Percentiles rank a stretch among this genome's conserved stretches.
Evolutionary conservation across 192 early-diverging fungal genomes (phyloP).

Genomic region (Rhizophagus prolifer): DNA sequence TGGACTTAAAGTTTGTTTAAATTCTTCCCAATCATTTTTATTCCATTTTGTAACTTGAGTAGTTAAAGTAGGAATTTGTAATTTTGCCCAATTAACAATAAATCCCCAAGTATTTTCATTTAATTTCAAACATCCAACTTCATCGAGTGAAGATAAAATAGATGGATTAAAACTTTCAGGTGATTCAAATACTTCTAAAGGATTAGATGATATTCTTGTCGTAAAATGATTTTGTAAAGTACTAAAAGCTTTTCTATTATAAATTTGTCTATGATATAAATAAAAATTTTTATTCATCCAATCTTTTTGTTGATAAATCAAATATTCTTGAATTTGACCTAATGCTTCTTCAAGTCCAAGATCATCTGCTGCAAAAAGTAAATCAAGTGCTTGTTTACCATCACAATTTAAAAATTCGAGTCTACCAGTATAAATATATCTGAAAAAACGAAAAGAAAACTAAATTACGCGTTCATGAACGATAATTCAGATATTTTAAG

Average conservation of each 20-base stretch:
- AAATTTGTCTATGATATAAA: neutral
- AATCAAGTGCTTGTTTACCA: conserved; percentile 1
- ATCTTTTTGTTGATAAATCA: neutral
- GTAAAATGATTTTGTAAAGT: neutral
- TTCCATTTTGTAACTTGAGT: conserved; percentile 2
- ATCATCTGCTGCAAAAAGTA: conserved; percentile 12
- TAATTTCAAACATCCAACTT: conserved; percentile 1
- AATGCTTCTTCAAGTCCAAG: conserved; percentile 11
- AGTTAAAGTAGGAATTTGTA: neutral
- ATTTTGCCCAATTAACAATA: conserved; percentile 18
- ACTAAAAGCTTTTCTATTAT: neutral
- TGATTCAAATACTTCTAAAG: neutral
- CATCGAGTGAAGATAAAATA: neutral
- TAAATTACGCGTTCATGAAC: no score
- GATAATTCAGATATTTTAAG: no score
- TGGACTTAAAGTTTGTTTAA: neutral
- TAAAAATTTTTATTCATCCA: conserved; percentile 22
- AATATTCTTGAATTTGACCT: conserved; percentile 6
- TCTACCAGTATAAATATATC: conserved; percentile 20
- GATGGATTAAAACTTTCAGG: neutral
- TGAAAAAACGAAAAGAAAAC: neutral
- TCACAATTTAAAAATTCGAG: conserved; percentile 6
- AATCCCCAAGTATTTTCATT: conserved; percentile 4
- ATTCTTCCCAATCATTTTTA: conserved; percentile 8
- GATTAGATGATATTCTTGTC: neutral